Base-by-base conservation (phyloP, 176 grass and related monocot genomes). In the Bothriochloa decipiens region DNA sequence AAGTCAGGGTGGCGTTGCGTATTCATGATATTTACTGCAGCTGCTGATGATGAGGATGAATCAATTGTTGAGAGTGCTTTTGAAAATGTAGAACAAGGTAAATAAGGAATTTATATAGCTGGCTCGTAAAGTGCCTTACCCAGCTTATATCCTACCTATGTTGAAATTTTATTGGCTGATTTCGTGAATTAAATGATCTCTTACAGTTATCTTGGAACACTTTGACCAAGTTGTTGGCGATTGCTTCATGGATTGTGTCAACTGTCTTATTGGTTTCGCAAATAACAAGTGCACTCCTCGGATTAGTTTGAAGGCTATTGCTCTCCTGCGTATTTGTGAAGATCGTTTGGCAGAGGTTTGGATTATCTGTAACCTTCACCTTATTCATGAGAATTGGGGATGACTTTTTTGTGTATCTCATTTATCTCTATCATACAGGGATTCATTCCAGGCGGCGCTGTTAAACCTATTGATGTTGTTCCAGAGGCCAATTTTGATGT, bases 301-400 rank as follows among this genome's bases (percentile, higher is more conserved):
- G 53, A 99, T 99, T 78, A 99, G 97, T 93, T 89, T 99, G 81
- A 99, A 99, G 93, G 97, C 97, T 79, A 99, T 99, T 91, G 97
- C 97, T 92, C 93, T 99, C 45, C 88, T 99, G 20, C 93, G 97
- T 75, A 99, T 99, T 82, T 99, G 97, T 53, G 97, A 99, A 93
- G 93, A 99, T 89, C 97, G 97, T 68, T 92, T 99, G 81, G 97
- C 97, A 52, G 97, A 99, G 97, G 97, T 99, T 91, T 41, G 86
- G 47, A 86, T 82, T 49, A 71, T 82, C 20, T 84, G 37, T 27
- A 83, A 12, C 58, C 42, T 55, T 32, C 22, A 36, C 62, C 65
- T 71, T 47, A 52, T 52, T 49, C 13, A 53, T 55, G 43, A 43
- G 25, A 25, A 67, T 86, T 76, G 20, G 80, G 72, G 82, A 37